Evolutionary conservation across 108 stramenopile genomes (phyloP).

Genomic region (Cyclotella cryptica): DNA sequence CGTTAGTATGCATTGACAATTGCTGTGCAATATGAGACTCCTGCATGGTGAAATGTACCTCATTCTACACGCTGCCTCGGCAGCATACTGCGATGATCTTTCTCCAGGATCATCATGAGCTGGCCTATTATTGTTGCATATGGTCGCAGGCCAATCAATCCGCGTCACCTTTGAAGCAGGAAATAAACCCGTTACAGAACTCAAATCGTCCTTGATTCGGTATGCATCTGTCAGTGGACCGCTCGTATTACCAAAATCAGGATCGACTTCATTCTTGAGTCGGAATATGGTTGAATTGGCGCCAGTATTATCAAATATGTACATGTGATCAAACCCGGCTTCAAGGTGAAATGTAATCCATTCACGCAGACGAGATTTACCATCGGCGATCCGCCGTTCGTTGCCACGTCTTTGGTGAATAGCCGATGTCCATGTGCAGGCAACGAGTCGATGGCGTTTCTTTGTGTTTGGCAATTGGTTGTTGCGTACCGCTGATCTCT

Average conservation of each 20-base stretch:
- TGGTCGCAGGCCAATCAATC: constrained; percentile 60
- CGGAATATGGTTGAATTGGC: constrained; percentile 60
- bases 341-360: constrained; percentile 51
- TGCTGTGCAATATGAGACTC: no score
- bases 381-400: constrained; percentile 48
- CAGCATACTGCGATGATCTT: constrained; percentile 55
- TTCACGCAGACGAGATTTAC: constrained; percentile 50
- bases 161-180: constrained; percentile 60
- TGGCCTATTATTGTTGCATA: constrained; percentile 61
- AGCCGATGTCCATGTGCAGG: constrained; percentile 79
- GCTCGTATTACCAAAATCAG: constrained; percentile 25
- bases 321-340: constrained; percentile 56
- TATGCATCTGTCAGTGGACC: background rate
- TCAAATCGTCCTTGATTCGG: constrained; percentile 40
- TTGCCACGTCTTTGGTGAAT: constrained; percentile 69
- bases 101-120: constrained; percentile 61
- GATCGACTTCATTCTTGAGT: constrained; percentile 47
- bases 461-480: background rate
- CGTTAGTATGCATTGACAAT: no score
- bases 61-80: constrained; percentile 55
- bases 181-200: constrained; percentile 61
- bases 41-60: constrained; percentile 5
- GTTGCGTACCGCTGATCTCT: background rate
- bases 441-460: constrained; percentile 61
- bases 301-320: constrained; percentile 55